Base-by-base conservation (phyloP, 2,329 filamentous ascomycete genomes). In the Hymenoscyphus scutula region DNA sequence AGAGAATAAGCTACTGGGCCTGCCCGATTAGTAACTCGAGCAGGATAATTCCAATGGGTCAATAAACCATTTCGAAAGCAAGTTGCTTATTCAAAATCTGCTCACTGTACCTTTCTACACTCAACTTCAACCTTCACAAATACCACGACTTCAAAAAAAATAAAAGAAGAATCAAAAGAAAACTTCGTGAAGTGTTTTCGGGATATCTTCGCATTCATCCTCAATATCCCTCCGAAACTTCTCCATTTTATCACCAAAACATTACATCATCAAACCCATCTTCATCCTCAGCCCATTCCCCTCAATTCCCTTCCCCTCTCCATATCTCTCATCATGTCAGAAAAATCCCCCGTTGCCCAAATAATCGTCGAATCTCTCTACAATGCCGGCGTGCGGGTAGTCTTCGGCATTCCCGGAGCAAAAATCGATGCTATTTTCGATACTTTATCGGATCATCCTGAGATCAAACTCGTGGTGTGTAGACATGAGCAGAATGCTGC, bases 401-500 rank as follows among this genome's bases (percentile, higher is more conserved):
- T 80, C 58, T 81, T 81, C 61, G 79, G 79, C 10, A 79, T 81
- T 8, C 79, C 79, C 1, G 77, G 78, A n/a, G 77, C 77, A 41
- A 79, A 80, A 66, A 77, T 81, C 60, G 79, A 81, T 70, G 76
- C 78, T 45, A 74, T 81, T 53, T 81, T 81, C 73, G 77, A 81
- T 69, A 76, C 74, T 5, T 73, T 81, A 3, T 62, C 73, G 57
- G 79, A 81, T 69, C 78, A 80, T 60, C 76, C 78, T 1, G 77
- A 80, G 63, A 80, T 81, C 71, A 74, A 75, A 62, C 73, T 81
- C 17, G 72, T 81, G 27, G 76, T 81, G 13, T 80, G 78, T 62
- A 74, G 79, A 17, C 79, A 81, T 65, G 79, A 81, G 67, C 79
- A 81, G 62, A 81, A 81, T 67, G 79, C 79, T 17, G 79, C 79